Evolutionary conservation across 331 rosid genomes (phyloP), one percentile per base, ranked within the genome.

Genomic region (Quercus tomentella): DNA sequence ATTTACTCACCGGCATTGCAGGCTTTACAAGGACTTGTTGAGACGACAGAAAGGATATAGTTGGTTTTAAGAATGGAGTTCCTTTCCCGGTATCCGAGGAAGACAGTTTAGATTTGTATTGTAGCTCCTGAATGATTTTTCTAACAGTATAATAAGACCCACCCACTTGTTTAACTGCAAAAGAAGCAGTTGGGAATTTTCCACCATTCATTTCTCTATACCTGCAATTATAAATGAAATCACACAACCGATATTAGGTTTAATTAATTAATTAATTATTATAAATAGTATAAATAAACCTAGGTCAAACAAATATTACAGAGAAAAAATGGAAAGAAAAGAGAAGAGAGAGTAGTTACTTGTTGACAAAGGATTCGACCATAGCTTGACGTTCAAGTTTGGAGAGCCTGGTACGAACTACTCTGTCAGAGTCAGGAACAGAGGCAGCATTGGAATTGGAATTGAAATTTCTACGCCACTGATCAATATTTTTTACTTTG

Each of bases 161-260:
- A 70, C 97, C 97, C 63, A 89, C 88, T 85, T 92, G 77, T 70
- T 85, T 82, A 31, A 0, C 0, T 26, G 86, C 58, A 79, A 26
- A 25, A 7, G 3, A 9, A 63, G 6, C 0, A 66, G 26, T 9
- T 22, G 97, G 97, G 60, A 92, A 87, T 63, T 85, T 87, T 57
- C 97, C 97, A 1, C 58, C 87, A 88, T 92, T 88, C 75, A 60
- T 83, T 58, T 85, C 88, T 78, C 84, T 84, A 79, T 91, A 86
- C 81, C 97, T 92, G 85, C 83, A 78, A 72, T 10, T 49, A 41
- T 35, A 35, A 35, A 35, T 35, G 43, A 35, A 35, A 35, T 35
- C 43, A 35, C 43, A 35, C 43, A 35, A 7, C 41, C 8, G 41
- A 35, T 35, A 35, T 33, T 33, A 5, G 35, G 35, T 31, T 31